A percentile compares a stretch with the other conserved stretches of the same genome.
phyloP scores from a whole-genome alignment of 2,329 filamentous ascomycete species.

The Hymenoscyphus salicellus region DNA sequence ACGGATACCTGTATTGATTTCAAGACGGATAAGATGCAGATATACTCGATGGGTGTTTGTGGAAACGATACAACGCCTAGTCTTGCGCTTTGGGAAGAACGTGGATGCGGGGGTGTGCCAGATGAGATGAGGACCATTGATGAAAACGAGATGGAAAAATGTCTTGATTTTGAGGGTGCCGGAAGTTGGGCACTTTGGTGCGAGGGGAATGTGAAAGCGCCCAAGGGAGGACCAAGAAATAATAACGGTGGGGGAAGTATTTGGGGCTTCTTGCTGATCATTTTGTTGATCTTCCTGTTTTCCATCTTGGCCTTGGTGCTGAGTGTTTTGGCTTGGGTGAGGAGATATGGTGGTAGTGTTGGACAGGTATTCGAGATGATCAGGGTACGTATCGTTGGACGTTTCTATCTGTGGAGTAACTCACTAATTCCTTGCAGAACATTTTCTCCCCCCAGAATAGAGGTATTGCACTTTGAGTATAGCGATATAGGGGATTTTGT shows the following conservation, averaged over 20 bases:
- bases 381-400: not conserved
- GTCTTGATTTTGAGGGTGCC: conserved; percentile 9
- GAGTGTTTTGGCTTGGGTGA: too few species aligned
- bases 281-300: too few species aligned
- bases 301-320: too few species aligned
- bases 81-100: conserved; percentile 8
- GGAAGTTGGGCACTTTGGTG: conserved; percentile 18
- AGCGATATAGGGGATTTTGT: too few species aligned
- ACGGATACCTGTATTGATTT: conserved; percentile 20
- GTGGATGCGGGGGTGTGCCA: conserved; percentile 9
- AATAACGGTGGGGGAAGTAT: too few species aligned
- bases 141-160: conserved; percentile 5
- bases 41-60: conserved; percentile 13
- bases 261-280: too few species aligned
- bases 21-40: conserved; percentile 11
- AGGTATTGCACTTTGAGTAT: too few species aligned
- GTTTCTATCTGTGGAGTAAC: too few species aligned
- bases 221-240: not conserved
- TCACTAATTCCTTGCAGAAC: too few species aligned
- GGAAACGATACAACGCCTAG: conserved; percentile 15
- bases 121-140: not conserved
- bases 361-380: not conserved
- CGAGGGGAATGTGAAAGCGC: conserved; percentile 6
- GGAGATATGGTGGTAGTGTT: too few species aligned
- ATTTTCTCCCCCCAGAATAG: too few species aligned